These are phyloP conservation scores for Kalmusia sp. DNA, from an alignment of 2,329 filamentous ascomycete genomes.

Conservation along the genomic window DNA sequence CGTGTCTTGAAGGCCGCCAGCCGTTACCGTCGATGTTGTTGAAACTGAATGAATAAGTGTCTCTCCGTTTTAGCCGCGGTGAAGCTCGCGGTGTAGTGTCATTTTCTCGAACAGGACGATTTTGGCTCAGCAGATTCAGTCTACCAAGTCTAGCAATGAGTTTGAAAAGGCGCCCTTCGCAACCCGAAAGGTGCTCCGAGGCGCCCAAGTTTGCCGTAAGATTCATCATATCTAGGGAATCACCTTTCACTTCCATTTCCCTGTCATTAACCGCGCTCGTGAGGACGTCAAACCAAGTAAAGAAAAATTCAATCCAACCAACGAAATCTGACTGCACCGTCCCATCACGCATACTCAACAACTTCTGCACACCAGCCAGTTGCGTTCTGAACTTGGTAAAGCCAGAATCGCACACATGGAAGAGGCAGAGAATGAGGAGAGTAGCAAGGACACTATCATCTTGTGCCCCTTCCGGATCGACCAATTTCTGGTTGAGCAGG, in stretches of 20 bases:
- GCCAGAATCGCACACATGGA: slow-evolving; percentile 91
- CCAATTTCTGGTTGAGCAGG: slow-evolving; percentile 82
- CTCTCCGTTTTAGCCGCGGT: slow-evolving; percentile 46
- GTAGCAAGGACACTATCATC: slow-evolving; percentile 90
- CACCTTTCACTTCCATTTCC: slow-evolving; percentile 77
- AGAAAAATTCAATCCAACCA: slow-evolving; percentile 90
- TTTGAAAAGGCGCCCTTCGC: slow-evolving; percentile 86
- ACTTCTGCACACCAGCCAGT: slow-evolving; percentile 90
- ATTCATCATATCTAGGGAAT: slow-evolving; percentile 68
- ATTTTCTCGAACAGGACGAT: slow-evolving; percentile 54
- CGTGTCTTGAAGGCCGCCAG: slow-evolving; percentile 65
- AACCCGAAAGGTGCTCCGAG: slow-evolving; percentile 85
- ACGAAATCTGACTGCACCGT: slow-evolving; percentile 69
- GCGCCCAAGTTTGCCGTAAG: slow-evolving; percentile 73
- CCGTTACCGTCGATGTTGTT: slow-evolving; percentile 72
- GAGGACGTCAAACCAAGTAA: slow-evolving; percentile 94
- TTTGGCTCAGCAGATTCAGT: slow-evolving; percentile 82
- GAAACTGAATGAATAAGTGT: slow-evolving; percentile 61
- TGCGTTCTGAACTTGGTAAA: slow-evolving; percentile 93
- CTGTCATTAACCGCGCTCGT: slow-evolving; percentile 91
- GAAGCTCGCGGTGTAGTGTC: slow-evolving; percentile 43
- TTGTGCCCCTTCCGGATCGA: slow-evolving; percentile 75
- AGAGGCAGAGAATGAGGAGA: slow-evolving; percentile 85
- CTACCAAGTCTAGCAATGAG: slow-evolving; percentile 83
- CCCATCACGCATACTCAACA: slow-evolving; percentile 77